These are phyloP conservation scores for Trypanosoma platydactyli DNA, from an alignment of 208 protist species.

Conservation along the genomic window DNA sequence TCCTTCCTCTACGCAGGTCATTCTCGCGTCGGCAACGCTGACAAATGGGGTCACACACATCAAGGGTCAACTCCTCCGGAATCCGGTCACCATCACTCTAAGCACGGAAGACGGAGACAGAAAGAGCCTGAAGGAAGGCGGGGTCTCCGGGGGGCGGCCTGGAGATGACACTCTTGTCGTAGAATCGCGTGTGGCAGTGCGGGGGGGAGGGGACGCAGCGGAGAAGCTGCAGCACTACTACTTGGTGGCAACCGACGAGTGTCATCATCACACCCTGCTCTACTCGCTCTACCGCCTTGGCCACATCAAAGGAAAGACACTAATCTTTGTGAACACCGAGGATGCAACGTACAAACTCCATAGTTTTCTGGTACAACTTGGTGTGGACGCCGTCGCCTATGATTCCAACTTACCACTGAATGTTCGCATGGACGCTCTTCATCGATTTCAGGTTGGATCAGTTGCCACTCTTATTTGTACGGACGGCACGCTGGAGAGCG, in stretches of 20 bases:
- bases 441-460: slow-evolving; percentile 94
- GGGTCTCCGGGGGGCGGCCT: slow-evolving; percentile 17
- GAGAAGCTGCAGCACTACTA: slow-evolving; percentile 85
- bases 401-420: slow-evolving; percentile 96
- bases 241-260: slow-evolving; percentile 85
- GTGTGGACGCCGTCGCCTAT: slow-evolving; percentile 91
- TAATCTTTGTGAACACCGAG: slow-evolving; percentile 97
- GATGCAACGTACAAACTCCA: slow-evolving; percentile 94
- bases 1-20: slow-evolving; percentile 90
- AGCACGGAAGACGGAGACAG: slow-evolving; percentile 68
- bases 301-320: slow-evolving; percentile 93
- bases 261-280: slow-evolving; percentile 94
- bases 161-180: slow-evolving; percentile 41
- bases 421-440: slow-evolving; percentile 93
- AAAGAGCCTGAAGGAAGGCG: slow-evolving; percentile 43
- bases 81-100: slow-evolving; percentile 90
- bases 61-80: slow-evolving; percentile 93
- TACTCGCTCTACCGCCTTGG: slow-evolving; percentile 92
- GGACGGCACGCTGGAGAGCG: slow-evolving; percentile 89
- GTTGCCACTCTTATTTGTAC: slow-evolving; percentile 97
- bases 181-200: slow-evolving; percentile 65
- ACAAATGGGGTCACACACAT: slow-evolving; percentile 92
- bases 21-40: slow-evolving; percentile 95
- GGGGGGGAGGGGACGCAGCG: slow-evolving; percentile 35
- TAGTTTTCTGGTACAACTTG: slow-evolving; percentile 96